Evolutionary conservation across 2,329 filamentous ascomycete species (phyloP).

Genomic region (Rugonectria rugulosa): DNA sequence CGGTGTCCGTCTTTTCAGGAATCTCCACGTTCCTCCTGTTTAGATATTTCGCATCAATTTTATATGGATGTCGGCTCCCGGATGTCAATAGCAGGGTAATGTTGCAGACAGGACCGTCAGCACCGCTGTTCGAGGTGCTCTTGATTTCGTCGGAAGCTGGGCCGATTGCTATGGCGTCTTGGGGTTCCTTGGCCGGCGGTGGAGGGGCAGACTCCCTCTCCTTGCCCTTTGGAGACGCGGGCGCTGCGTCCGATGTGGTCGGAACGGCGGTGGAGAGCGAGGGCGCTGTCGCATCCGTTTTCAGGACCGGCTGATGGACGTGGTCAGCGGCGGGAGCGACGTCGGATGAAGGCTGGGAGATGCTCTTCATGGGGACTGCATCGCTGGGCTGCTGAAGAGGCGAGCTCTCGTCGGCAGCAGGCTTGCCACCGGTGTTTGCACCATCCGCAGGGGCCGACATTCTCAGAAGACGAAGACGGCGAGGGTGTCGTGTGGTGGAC

Average conservation of each 20-base stretch:
- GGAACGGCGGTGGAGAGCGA: constrained; percentile 25
- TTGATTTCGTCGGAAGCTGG: constrained; percentile 52
- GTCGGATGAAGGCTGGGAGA: constrained; percentile 36
- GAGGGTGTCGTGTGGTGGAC: constrained; percentile 28
- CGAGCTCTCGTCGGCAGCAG: constrained; percentile 37
- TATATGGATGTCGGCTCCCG: constrained; percentile 87
- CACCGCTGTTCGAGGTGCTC: constrained; percentile 40
- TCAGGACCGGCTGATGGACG: constrained; percentile 23
- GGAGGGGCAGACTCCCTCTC: constrained; percentile 41
- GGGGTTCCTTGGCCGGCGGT: constrained; percentile 41
- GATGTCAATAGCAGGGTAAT: constrained; percentile 86
- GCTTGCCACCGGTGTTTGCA: constrained; percentile 43
- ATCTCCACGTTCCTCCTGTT: constrained; percentile 80
- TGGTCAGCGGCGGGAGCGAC: constrained; percentile 27
- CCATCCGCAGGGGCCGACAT: constrained; percentile 45
- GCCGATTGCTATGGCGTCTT: constrained; percentile 53
- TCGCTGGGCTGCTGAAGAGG: constrained; percentile 46
- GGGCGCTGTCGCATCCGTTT: constrained; percentile 26
- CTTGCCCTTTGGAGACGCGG: constrained; percentile 45
- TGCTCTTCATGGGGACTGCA: constrained; percentile 48
- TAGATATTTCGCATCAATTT: constrained; percentile 87
- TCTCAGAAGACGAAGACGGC: constrained; percentile 26
- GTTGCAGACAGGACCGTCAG: constrained; percentile 60
- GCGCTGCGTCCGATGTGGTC: constrained; percentile 27
- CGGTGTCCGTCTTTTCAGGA: constrained; percentile 67